Conservation (phyloP, 805 yeast genomes). For the Komagataella mondaviorum region DNA sequence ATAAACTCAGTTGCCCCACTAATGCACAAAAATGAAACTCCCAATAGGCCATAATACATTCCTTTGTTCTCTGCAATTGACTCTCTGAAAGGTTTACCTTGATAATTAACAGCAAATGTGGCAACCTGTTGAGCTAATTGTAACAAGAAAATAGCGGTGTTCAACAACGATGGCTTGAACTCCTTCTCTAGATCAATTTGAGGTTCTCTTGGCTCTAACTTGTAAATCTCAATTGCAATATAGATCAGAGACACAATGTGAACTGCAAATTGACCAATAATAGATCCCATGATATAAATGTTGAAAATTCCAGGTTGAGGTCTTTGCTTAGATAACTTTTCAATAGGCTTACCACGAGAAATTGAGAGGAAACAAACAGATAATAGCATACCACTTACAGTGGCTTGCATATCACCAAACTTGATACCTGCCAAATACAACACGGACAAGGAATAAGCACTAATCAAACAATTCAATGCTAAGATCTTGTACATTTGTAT, state of each 20-base stretch:
- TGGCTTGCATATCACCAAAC: slow-evolving; percentile 97
- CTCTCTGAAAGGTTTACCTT: slow-evolving; percentile 94
- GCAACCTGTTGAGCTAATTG: slow-evolving; percentile 95
- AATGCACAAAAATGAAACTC: slow-evolving; percentile 80
- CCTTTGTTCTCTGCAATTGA: slow-evolving; percentile 83
- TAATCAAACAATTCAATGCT: slow-evolving; percentile 91
- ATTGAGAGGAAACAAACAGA: slow-evolving; percentile 92
- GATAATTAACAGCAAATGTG: slow-evolving; percentile 94
- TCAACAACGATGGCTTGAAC: slow-evolving; percentile 80
- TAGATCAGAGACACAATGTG: slow-evolving; percentile 76
- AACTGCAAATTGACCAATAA: slow-evolving; percentile 89
- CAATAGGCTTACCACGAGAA: slow-evolving; percentile 84
- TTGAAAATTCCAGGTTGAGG: slow-evolving; percentile 98
- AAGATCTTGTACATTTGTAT: slow-evolving; percentile 98
- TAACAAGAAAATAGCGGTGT: slow-evolving; percentile 90
- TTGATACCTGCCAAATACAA: slow-evolving; percentile 94
- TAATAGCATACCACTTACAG: slow-evolving; percentile 83
- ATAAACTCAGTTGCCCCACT: slow-evolving; percentile 89
- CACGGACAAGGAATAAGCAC: slow-evolving; percentile 91
- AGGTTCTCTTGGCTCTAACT: slow-evolving; percentile 86
- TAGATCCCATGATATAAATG: slow-evolving; percentile 93
- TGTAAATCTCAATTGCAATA: slow-evolving; percentile 72
- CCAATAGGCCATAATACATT: slow-evolving; percentile 90
- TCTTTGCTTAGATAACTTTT: slow-evolving; percentile 81
- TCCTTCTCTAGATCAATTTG: slow-evolving; percentile 80